Conservation (phyloP, 305 asterid genomes). For the Petunia hybrid region DNA sequence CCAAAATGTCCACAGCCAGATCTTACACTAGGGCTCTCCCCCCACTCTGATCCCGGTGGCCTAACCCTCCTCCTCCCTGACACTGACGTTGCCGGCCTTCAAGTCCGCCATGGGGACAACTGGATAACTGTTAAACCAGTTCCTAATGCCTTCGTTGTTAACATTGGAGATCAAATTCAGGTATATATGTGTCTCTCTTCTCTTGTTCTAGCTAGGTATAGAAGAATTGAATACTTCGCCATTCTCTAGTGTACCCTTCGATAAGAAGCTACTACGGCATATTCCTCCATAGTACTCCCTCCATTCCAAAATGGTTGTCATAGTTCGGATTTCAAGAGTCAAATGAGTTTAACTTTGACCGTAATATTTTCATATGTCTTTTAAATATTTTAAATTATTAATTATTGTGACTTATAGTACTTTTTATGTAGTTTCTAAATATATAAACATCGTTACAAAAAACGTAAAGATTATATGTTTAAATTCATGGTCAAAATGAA, state of each 20-base stretch:
- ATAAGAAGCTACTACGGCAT: neutral
- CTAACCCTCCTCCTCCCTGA: slow-evolving; percentile 82
- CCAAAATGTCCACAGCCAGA: slow-evolving; percentile 97
- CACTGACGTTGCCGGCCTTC: slow-evolving; percentile 73
- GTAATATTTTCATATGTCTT: too few relatives aligned
- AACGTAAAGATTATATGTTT: too few relatives aligned
- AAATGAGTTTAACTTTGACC: too few relatives aligned
- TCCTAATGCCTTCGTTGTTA: slow-evolving; percentile 75
- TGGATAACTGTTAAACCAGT: slow-evolving; percentile 82
- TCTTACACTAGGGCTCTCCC: slow-evolving; percentile 73
- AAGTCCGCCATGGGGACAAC: slow-evolving; percentile 56
- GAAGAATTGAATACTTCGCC: neutral
- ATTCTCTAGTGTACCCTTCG: neutral
- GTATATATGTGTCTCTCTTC: slow-evolving; percentile 35
- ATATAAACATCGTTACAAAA: too few relatives aligned
- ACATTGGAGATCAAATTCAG: slow-evolving; percentile 91
- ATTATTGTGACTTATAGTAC: too few relatives aligned
- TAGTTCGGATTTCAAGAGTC: too few relatives aligned
- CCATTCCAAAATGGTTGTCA: too few relatives aligned
- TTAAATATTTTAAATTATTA: too few relatives aligned
- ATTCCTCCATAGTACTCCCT: too few relatives aligned
- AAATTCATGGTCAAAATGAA: too few relatives aligned
- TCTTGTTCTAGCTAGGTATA: neutral
- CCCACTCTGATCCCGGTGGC: slow-evolving; percentile 91
- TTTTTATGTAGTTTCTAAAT: too few relatives aligned